Percentiles rank a stretch among this genome's conserved stretches.
phyloP scores from a whole-genome alignment of 257 asterid species.

The Cinchona pubescens region DNA sequence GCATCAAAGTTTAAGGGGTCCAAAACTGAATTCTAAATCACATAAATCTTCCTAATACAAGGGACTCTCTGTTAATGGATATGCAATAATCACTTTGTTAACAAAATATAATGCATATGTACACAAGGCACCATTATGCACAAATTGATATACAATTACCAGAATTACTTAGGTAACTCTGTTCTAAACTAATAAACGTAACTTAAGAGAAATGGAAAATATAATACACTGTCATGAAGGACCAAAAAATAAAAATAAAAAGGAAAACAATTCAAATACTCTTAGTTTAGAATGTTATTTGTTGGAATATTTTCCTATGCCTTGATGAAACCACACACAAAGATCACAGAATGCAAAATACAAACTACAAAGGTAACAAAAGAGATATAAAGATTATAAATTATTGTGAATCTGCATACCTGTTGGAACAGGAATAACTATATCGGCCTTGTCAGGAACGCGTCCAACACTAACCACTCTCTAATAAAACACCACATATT shows the following conservation, averaged over 20 bases:
- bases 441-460: conserved; percentile 60
- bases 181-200: too few species aligned
- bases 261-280: too few species aligned
- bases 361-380: background rate
- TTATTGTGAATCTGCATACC: conserved; percentile 31
- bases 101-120: too few species aligned
- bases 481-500: conserved; percentile 27
- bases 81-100: too few species aligned
- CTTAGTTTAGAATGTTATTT: background rate
- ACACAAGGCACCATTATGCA: too few species aligned
- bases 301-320: background rate
- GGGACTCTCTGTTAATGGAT: too few species aligned
- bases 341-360: too few species aligned
- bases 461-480: conserved; percentile 67
- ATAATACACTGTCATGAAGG: background rate
- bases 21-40: background rate
- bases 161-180: too few species aligned
- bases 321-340: too few species aligned
- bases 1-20: background rate
- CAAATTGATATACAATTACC: too few species aligned
- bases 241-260: background rate
- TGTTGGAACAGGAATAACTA: conserved; percentile 82
- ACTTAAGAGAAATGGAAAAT: too few species aligned
- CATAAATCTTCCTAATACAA: too few species aligned
- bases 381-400: background rate